A percentile compares a stretch with the other conserved stretches of the same genome.
Conservation (phyloP, 2,329 filamentous ascomycete genomes). For the Volutella citrinella region DNA sequence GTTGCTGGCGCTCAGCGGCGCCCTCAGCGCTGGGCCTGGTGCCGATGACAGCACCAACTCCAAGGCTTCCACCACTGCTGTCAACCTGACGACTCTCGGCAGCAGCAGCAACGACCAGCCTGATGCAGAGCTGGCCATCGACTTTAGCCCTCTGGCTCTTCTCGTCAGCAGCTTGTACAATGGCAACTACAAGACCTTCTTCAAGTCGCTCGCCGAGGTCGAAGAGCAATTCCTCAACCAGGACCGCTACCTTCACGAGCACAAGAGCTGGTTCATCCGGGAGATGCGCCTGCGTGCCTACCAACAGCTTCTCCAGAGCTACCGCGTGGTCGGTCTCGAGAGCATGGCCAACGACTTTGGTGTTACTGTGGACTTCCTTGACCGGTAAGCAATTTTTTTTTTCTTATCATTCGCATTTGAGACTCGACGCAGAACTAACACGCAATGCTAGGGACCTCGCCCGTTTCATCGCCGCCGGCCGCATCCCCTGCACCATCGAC, state of each 20-base stretch:
- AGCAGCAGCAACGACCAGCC: conserved; percentile 69
- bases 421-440: too few species aligned
- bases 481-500: conserved; percentile 96
- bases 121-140: conserved; percentile 76
- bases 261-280: conserved; percentile 94
- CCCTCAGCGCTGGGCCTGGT: conserved; percentile 75
- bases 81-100: conserved; percentile 84
- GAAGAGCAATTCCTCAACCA: conserved; percentile 93
- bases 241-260: conserved; percentile 93
- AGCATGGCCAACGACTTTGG: conserved; percentile 98
- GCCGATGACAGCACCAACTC: conserved; percentile 73
- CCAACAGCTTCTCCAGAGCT: conserved; percentile 95
- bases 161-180: conserved; percentile 90
- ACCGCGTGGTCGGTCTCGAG: conserved; percentile 92
- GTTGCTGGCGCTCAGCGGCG: conserved; percentile 75
- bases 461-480: conserved; percentile 92
- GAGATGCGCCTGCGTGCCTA: conserved; percentile 98
- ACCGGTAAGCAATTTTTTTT: conserved; percentile 62
- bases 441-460: conserved; percentile 70
- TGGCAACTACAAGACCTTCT: conserved; percentile 92
- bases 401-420: background rate
- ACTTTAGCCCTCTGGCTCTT: conserved; percentile 84
- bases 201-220: conserved; percentile 81
- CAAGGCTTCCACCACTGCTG: conserved; percentile 51
- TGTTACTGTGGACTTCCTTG: conserved; percentile 92